Evolutionary conservation across 805 yeast genomes (phyloP), one percentile per base, ranked within the genome.

Genomic region (Starmera amethionina): DNA sequence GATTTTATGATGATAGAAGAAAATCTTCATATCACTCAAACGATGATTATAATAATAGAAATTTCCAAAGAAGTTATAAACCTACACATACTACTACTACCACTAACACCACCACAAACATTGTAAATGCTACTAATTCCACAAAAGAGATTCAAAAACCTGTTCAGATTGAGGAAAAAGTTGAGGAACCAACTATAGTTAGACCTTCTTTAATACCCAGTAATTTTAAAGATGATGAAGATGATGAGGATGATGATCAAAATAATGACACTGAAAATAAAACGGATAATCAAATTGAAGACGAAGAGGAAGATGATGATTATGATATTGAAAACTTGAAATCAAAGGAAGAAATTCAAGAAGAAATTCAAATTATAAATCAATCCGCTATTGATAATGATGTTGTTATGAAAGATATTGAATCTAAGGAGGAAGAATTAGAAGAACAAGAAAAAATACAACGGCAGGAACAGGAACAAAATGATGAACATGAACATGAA

Each of bases 151-250:
- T 13, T 30, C 8, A 30, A 13, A 30, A 30, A 14, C 15, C 15
- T 5, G 6, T 5, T 13, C n/a, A 13, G 32, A 8, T 13, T 30
- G 32, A 30, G 6, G 32, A 13, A 30, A 30, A 13, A 30, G 8
- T 13, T 30, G 15, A 30, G 8, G 15, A 30, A 30, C 15, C 32
- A 30, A 30, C 15, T 13, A 30, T 5, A 30, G 8, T 30, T n/a
- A 36, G 46, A 16, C 53, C 56, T 12, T 51, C 56, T 4, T 39
- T 54, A 13, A 53, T 54, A 49, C 57, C 59, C 42, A 45, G 45
- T 32, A 47, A 52, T 34, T 54, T 49, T 40, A 51, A 46, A 34
- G 48, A 49, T 41, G 47, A 48, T 10, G 43, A 47, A 12, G 40
- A 45, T 16, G 51, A 54, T 18, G 56, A 54, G 1, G 52, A 49